Evolutionary conservation across 768 basidiomycete genomes (phyloP).

Genomic region (Tricholoma saponaceum): DNA sequence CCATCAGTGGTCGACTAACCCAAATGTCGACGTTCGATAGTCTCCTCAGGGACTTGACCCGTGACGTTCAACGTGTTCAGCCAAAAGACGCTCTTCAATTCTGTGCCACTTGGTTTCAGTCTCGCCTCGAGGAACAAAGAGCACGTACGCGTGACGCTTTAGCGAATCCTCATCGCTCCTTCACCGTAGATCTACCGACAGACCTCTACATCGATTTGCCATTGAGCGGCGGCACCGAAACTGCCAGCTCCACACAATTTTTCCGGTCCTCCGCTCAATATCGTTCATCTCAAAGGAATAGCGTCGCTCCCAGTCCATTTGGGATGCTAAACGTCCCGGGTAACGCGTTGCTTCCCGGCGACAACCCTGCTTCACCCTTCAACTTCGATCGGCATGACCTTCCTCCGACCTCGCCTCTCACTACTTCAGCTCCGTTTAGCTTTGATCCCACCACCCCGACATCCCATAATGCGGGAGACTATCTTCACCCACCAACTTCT

Average conservation of each 20-base stretch:
- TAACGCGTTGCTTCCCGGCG: constrained; percentile 65
- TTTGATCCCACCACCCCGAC: constrained; percentile 47
- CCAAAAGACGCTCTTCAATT: constrained; percentile 91
- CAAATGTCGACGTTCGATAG: constrained; percentile 73
- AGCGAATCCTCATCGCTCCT: constrained; percentile 45
- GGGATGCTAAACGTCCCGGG: constrained; percentile 79
- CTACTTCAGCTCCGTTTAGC: constrained; percentile 42
- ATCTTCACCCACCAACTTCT: constrained; percentile 67
- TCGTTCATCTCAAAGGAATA: constrained; percentile 54
- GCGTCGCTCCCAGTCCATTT: constrained; percentile 65
- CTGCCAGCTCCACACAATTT: constrained; percentile 51
- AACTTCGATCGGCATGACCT: constrained; percentile 56
- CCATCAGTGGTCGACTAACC: not conserved
- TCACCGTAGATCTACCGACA: constrained; percentile 47
- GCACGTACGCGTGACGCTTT: constrained; percentile 66
- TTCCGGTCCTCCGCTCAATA: constrained; percentile 41
- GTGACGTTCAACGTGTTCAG: constrained; percentile 81
- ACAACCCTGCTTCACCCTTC: constrained; percentile 52
- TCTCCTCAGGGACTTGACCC: constrained; percentile 80
- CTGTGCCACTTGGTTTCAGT: constrained; percentile 93
- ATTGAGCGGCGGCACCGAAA: constrained; percentile 19
- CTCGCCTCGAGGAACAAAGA: constrained; percentile 81
- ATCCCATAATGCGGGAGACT: constrained; percentile 54
- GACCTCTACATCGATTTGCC: constrained; percentile 59
- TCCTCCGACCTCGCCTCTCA: constrained; percentile 59